Conservation (phyloP, 768 basidiomycete genomes). For the Suillus sp. region DNA sequence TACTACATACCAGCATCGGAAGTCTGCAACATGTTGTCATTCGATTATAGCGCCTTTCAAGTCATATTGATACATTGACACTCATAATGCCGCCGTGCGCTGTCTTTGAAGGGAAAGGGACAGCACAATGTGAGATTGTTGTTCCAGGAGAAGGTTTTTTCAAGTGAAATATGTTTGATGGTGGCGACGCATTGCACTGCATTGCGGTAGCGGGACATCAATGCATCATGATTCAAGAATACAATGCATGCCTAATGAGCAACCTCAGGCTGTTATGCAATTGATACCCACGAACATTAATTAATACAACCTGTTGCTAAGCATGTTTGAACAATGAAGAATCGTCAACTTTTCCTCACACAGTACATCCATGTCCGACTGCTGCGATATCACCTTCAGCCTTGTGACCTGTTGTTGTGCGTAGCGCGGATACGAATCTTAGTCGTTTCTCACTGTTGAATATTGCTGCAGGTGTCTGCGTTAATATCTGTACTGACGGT, state of each 20-base stretch:
- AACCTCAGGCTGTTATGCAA: not conserved
- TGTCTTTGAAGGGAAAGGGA: not conserved
- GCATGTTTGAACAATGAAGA: not conserved
- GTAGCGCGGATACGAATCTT: conserved; percentile 9
- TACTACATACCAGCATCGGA: too few relatives aligned
- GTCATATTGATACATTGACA: too few relatives aligned
- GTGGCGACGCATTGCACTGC: not conserved
- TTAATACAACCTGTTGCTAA: not conserved
- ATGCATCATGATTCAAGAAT: not conserved
- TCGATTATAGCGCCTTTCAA: not conserved
- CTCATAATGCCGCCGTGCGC: too few relatives aligned
- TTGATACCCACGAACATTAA: not conserved
- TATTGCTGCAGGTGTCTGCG: conserved; percentile 5
- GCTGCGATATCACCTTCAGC: conserved; percentile 26
- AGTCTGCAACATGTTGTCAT: not conserved
- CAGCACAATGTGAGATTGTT: not conserved
- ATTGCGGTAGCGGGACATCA: not conserved
- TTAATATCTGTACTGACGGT: not conserved
- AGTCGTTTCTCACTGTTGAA: conserved; percentile 14
- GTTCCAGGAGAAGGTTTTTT: not conserved
- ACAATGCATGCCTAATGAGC: not conserved
- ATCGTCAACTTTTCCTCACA: not conserved
- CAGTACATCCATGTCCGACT: conserved; percentile 16
- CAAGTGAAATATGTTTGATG: not conserved
- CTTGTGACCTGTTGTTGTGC: conserved; percentile 22